A percentile compares a stretch with the other conserved stretches of the same genome.
phyloP scores from a whole-genome alignment of 2,329 filamentous ascomycete species.

The Fusarium agapanthi region DNA sequence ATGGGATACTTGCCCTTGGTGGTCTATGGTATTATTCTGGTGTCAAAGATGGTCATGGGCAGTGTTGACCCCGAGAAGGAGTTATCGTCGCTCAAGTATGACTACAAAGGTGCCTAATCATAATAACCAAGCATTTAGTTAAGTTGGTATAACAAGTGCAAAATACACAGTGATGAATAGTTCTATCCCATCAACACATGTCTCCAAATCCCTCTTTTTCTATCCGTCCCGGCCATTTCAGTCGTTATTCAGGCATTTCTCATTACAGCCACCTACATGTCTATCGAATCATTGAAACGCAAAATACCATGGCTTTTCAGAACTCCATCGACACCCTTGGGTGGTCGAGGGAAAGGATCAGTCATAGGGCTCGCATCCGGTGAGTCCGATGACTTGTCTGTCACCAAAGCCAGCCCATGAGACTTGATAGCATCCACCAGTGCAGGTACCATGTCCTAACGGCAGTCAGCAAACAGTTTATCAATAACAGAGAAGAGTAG shows the following conservation, averaged over 20 bases:
- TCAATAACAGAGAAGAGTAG: too few species aligned
- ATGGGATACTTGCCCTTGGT: conserved; percentile 63
- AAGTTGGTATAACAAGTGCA: not conserved
- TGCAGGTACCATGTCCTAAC: conserved; percentile 88
- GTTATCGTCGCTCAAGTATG: conserved; percentile 69
- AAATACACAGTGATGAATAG: not conserved
- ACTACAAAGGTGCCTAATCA: conserved; percentile 70
- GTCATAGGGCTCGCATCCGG: conserved; percentile 51
- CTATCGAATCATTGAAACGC: conserved; percentile 92
- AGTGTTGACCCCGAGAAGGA: conserved; percentile 74
- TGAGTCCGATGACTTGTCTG: conserved; percentile 77
- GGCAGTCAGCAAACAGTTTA: not conserved
- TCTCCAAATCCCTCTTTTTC: conserved; percentile 13
- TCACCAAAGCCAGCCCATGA: conserved; percentile 89
- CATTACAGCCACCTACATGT: conserved; percentile 57
- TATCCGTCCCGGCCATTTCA: conserved; percentile 23
- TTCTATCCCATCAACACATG: conserved; percentile 16
- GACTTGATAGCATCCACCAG: conserved; percentile 94
- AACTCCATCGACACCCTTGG: conserved; percentile 87
- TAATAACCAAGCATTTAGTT: not conserved
- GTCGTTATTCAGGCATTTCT: conserved; percentile 32
- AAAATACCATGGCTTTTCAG: conserved; percentile 87
- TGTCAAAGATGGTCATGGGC: conserved; percentile 72
- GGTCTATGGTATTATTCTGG: conserved; percentile 68
- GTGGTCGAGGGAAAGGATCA: conserved; percentile 68